Conservation (phyloP, 192 early-diverging fungal genomes). For the Coemansia sp. region DNA sequence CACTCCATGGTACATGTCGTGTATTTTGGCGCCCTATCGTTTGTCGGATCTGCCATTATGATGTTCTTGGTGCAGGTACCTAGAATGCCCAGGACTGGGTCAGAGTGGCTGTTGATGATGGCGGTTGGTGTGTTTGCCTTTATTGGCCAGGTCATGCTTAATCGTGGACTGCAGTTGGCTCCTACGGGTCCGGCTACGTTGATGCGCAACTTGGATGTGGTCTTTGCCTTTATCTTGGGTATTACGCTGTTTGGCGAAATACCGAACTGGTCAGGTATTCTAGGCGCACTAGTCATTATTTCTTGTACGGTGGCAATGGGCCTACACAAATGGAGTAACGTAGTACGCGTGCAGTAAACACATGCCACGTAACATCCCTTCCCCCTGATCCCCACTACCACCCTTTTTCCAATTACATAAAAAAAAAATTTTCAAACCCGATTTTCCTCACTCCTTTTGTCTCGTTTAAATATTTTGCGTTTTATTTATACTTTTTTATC, state of each 20-base stretch:
- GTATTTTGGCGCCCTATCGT: conserved; percentile 73
- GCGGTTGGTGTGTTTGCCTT: conserved; percentile 67
- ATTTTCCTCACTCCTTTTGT: not conserved
- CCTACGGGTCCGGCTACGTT: conserved; percentile 74
- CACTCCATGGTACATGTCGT: conserved; percentile 81
- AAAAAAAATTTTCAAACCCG: not conserved
- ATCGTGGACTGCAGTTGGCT: conserved; percentile 75
- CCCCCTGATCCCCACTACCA: too few relatives aligned
- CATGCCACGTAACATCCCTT: too few relatives aligned
- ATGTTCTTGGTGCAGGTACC: conserved; percentile 43
- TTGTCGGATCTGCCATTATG: conserved; percentile 53
- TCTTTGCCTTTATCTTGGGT: conserved; percentile 79
- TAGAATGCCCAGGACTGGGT: conserved; percentile 35
- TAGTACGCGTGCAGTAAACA: too few relatives aligned
- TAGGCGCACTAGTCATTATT: conserved; percentile 70
- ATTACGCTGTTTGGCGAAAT: conserved; percentile 70
- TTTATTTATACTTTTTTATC: not conserved
- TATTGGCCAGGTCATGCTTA: conserved; percentile 74
- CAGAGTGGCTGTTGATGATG: conserved; percentile 59
- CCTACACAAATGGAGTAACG: conserved; percentile 61
- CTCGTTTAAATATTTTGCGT: not conserved
- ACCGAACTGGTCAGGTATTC: conserved; percentile 59
- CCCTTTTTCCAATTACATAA: not conserved
- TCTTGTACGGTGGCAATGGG: conserved; percentile 65
- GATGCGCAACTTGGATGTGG: conserved; percentile 82